Evolutionary conservation across 1,284 basidiomycete genomes (phyloP), one percentile per base, ranked within the genome.

Genomic region (Ustilago hordei): DNA sequence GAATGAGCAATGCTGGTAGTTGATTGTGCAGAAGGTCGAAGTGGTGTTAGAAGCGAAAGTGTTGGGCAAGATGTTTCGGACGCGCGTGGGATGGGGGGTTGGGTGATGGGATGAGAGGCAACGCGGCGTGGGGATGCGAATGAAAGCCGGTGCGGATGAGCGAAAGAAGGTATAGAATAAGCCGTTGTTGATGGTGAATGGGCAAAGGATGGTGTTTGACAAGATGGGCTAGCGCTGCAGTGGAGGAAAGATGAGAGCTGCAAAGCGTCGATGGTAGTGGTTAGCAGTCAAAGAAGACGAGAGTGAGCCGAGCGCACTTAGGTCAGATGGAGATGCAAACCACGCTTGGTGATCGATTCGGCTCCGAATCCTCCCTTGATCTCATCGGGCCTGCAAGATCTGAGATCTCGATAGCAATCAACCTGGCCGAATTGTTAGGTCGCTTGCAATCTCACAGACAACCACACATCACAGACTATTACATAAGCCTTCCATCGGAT

Each of bases 401-500:
- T 28, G 23, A 28, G 0, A 28, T 28, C 23, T 28, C 23, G 23
- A 28, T 28, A 28, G 1, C 38, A n/a, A 39, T 19, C 0, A 7
- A 41, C 15, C 13, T 35, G 0, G 34, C 5, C 11, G 2, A 13
- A 17, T 4, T 60, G 64, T 60, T 61, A 68, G 55, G 31, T 45
- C n/a, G 43, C 23, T 32, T 15, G 12, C 2, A 36, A n/a, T n/a
- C 2, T 19, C 28, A 52, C 54, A 32, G 12, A 52, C 54, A 38
- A 34, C n/a, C n/a, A n/a, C n/a, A n/a, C 4, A 4, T 34, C 11
- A 19, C 1, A 1, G 1, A 59, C 60, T 28, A 28, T 75, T 75
- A 75, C 34, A 50, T 75, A 75, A 75, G 67, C 63, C 72, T 69
- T 75, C 72, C 57, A 75, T 66, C 66, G 66, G 65, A 69, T 75